phyloP scores from a whole-genome alignment of 2,329 filamentous ascomycete genomes.

The Neonectria hederae region DNA sequence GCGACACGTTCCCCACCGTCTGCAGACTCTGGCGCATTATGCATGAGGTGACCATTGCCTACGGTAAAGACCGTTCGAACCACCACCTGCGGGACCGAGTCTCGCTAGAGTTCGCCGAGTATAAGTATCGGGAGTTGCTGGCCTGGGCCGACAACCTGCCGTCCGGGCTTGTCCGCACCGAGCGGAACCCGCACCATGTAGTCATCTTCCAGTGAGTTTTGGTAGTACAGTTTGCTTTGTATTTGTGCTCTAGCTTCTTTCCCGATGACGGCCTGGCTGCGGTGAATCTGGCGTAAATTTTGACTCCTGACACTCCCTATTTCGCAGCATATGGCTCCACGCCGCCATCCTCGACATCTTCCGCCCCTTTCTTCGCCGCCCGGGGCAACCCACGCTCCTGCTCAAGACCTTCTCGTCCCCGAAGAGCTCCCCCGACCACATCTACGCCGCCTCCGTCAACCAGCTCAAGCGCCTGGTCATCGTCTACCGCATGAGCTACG shows the following conservation, averaged over 20 bases:
- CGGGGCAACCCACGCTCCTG: not conserved
- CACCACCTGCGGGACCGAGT: not conserved
- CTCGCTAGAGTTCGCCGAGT: conserved; percentile 45
- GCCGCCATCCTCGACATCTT: conserved; percentile 50
- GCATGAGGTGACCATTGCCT: conserved; percentile 44
- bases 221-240: not conserved
- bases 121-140: conserved; percentile 51
- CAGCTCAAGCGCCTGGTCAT: conserved; percentile 52
- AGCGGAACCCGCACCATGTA: conserved; percentile 47
- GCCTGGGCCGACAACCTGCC: conserved; percentile 49
- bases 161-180: conserved; percentile 33
- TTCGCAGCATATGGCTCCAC: conserved; percentile 53
- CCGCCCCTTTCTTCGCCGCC: conserved; percentile 30
- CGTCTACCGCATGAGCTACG: conserved; percentile 47
- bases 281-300: not conserved
- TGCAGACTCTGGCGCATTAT: conserved; percentile 50
- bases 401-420: conserved; percentile 45
- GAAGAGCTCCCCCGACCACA: conserved; percentile 40
- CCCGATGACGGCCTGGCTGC: not conserved
- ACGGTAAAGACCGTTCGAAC: conserved; percentile 31
- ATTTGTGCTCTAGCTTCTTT: too few species aligned
- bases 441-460: conserved; percentile 47
- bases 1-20: not conserved
- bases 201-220: conserved; percentile 49
- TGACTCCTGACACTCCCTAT: not conserved